Conservation (phyloP, 345 rosid species). For the Eucalyptus marginata region DNA sequence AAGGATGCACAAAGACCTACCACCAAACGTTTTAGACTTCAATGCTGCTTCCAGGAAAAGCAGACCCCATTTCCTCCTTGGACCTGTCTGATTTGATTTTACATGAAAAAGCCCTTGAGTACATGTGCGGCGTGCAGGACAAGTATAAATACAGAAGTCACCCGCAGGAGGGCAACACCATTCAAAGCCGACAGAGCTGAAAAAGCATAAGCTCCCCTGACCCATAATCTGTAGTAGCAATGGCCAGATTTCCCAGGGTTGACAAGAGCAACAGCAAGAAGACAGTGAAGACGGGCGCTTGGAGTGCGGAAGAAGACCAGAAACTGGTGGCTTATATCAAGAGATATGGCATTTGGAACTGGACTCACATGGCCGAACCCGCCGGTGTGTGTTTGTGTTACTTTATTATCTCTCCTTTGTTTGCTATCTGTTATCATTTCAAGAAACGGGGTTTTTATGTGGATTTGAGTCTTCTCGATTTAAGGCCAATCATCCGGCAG, state of each 20-base stretch:
- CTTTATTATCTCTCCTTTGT: no score
- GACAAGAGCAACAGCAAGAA: not conserved
- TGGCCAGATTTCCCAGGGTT: not conserved
- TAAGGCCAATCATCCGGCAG: not conserved
- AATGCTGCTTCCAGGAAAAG: not conserved
- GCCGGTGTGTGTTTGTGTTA: not conserved
- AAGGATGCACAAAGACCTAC: not conserved
- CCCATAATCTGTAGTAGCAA: not conserved
- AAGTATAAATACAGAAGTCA: not conserved
- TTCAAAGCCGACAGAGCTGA: not conserved
- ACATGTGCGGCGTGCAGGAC: not conserved
- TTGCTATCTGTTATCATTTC: not conserved
- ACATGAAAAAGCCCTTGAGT: not conserved
- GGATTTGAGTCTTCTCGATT: not conserved
- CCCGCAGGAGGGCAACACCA: not conserved
- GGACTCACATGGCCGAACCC: slow-evolving; percentile 1
- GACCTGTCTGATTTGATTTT: not conserved
- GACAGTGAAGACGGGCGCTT: not conserved
- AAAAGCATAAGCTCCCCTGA: not conserved
- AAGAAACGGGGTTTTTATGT: not conserved
- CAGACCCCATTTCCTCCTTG: not conserved
- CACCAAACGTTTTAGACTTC: not conserved
- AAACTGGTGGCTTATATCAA: not conserved
- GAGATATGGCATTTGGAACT: slow-evolving; percentile 3
- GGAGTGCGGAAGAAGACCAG: slow-evolving; percentile 1